Evolutionary conservation across 352 stramenopile genomes (phyloP), one percentile per base, ranked within the genome.

Genomic region (Phytopythium litorale): DNA sequence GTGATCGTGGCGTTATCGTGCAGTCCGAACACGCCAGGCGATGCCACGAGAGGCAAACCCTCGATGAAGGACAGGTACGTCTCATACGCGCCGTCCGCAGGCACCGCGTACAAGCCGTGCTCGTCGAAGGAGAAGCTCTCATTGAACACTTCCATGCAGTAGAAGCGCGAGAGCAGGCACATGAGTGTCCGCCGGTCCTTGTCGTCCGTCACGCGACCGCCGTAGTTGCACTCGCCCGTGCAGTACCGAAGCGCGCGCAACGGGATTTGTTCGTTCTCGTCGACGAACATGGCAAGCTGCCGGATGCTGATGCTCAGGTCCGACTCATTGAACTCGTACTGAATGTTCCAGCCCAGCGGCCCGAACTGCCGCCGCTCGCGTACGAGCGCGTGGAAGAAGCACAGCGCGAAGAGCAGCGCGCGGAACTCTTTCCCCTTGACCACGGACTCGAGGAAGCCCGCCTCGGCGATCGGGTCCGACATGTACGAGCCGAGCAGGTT

Each of bases 281-380:
- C 91, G 13, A 98, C 62, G 64, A 95, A 98, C 78, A 98, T 97
- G 53, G 89, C 87, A 7, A 98, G 69, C 65, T 98, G 92, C 7
- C 86, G 85, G 58, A 95, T 97, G 46, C 79, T 96, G 65, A 98
- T 98, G 43, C 84, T 82, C 49, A 98, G 56, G 61, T 98, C 94
- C 1, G 86, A 97, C 72, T 97, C 91, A 65, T 97, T 98, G 65
- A 98, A 98, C 70, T 98, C 94, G 71, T 98, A 98, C 64, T 96
- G 92, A 54, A 98, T 98, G 65, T 98, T 98, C 92, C 94, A 98
- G 13, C 94, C 94, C 4, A 98, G 78, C 23, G 93, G 88, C 0
- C 94, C 94, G 70, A 97, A 98, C 63, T 97, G 79, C 28, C 94
- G 76, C 0, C 94, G 81, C 68, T 98, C 94, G 46, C 97, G 94